phyloP scores from a whole-genome alignment of 2,329 filamentous ascomycete genomes.

The Arthrobotrys pseudoclavata region DNA sequence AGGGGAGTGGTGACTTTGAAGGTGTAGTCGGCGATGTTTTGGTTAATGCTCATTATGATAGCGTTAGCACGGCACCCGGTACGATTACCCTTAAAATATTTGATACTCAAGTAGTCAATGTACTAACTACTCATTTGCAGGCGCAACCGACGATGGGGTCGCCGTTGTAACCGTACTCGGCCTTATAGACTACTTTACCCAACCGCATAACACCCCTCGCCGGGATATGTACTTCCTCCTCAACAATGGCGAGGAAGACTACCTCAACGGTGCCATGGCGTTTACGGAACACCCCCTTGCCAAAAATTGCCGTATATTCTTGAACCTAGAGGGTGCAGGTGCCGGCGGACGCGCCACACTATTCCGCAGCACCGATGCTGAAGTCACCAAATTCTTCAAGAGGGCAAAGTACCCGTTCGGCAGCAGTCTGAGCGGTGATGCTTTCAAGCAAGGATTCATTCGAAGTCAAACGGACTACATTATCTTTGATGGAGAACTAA shows the following conservation, averaged over 20 bases:
- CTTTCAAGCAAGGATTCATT: conserved; percentile 83
- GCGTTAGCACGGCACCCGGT: conserved; percentile 87
- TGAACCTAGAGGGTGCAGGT: conserved; percentile 95
- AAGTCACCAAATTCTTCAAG: conserved; percentile 84
- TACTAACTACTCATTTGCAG: conserved; percentile 27
- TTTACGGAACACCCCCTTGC: conserved; percentile 87
- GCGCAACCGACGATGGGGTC: conserved; percentile 93
- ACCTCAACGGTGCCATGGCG: conserved; percentile 84
- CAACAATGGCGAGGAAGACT: conserved; percentile 97
- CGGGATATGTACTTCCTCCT: conserved; percentile 83
- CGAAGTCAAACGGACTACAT: conserved; percentile 90
- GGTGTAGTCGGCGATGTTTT: conserved; percentile 82
- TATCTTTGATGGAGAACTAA: conserved; percentile 81
- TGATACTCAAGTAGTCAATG: background rate
- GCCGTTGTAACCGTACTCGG: conserved; percentile 89
- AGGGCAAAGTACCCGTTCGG: conserved; percentile 81
- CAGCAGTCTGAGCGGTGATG: conserved; percentile 83
- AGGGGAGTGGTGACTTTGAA: conserved; percentile 84
- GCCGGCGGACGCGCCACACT: conserved; percentile 88
- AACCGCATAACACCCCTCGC: conserved; percentile 68
- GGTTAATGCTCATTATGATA: conserved; percentile 95
- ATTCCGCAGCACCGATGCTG: conserved; percentile 88
- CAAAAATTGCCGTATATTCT: conserved; percentile 80
- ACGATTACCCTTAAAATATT: conserved; percentile 13
- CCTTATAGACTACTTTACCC: conserved; percentile 86